Percentiles rank a stretch among this genome's conserved stretches.
Evolutionary conservation across 1,284 basidiomycete genomes (phyloP).

Genomic region (Apiotrichum gamsii): DNA sequence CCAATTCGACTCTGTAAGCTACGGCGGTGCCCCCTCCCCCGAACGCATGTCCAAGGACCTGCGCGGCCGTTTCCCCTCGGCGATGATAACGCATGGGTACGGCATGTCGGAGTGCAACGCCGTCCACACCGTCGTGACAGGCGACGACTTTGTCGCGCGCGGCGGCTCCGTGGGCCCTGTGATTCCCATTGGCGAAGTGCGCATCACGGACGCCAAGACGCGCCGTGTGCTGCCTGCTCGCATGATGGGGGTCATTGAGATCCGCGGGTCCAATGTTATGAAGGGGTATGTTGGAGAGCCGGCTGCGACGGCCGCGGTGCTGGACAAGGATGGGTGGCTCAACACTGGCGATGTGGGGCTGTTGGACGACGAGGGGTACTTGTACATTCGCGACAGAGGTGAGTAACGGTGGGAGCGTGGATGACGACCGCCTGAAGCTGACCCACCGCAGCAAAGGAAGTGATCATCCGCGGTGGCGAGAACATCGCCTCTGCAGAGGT

Average conservation of each 20-base stretch:
- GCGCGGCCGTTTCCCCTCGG: conserved; percentile 29
- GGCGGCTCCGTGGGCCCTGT: conserved; percentile 22
- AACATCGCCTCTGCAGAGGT: conserved; percentile 37
- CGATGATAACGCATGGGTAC: conserved; percentile 26
- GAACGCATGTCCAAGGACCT: conserved; percentile 30
- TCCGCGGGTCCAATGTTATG: conserved; percentile 40
- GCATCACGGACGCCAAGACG: conserved; percentile 33
- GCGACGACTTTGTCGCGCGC: conserved; percentile 30
- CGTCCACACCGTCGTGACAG: conserved; percentile 31
- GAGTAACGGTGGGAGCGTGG: too few species aligned
- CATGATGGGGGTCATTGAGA: conserved; percentile 27
- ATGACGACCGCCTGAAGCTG: background rate
- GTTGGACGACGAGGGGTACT: conserved; percentile 32
- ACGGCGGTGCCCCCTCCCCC: conserved; percentile 42
- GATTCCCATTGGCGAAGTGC: conserved; percentile 32
- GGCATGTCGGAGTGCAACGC: conserved; percentile 44
- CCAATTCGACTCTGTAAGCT: conserved; percentile 32
- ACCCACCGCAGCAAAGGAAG: conserved; percentile 21
- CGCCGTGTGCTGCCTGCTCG: conserved; percentile 16
- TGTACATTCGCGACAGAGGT: conserved; percentile 36
- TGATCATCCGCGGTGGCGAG: conserved; percentile 44
- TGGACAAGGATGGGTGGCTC: conserved; percentile 41
- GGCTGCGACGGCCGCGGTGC: conserved; percentile 21
- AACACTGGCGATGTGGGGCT: conserved; percentile 39
- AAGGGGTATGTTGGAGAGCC: conserved; percentile 19